Percentiles rank a stretch among this genome's conserved stretches.
phyloP scores from a whole-genome alignment of 1,139 yeast species.

The Blastobotrys malaysiensis region DNA sequence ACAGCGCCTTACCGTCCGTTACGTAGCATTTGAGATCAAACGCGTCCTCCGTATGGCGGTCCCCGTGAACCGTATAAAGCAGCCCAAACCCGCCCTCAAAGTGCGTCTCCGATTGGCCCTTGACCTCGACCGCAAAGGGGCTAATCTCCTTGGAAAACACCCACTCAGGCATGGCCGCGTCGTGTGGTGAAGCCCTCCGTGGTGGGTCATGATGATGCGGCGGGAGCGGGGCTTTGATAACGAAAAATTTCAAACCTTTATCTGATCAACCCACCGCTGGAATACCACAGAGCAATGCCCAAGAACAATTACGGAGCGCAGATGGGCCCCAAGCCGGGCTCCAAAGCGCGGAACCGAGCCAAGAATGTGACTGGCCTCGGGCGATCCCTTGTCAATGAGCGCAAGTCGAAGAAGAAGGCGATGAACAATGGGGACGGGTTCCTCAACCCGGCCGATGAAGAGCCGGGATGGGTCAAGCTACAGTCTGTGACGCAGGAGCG shows the following conservation, averaged over 20 bases:
- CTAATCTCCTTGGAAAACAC: neutral
- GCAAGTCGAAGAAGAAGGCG: constrained; percentile 62
- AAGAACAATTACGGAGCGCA: constrained; percentile 44
- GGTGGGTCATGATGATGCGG: neutral
- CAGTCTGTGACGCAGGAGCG: constrained; percentile 93
- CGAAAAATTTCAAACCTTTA: neutral
- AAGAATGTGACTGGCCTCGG: constrained; percentile 84
- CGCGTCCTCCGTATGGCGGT: neutral
- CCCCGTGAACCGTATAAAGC: neutral
- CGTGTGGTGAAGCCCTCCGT: too few species aligned
- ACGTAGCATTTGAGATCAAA: neutral
- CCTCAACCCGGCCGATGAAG: constrained; percentile 43
- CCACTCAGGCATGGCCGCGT: neutral
- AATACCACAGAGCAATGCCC: neutral
- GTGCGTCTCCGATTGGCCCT: neutral
- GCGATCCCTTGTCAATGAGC: constrained; percentile 70
- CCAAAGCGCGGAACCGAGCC: constrained; percentile 52
- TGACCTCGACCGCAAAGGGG: neutral
- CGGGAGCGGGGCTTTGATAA: neutral
- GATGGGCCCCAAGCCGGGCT: constrained; percentile 83
- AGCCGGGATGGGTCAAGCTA: constrained; percentile 83
- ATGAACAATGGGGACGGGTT: constrained; percentile 35
- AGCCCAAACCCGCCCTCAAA: neutral
- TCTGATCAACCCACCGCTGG: neutral
- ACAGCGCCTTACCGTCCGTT: neutral